These are phyloP conservation scores for Croton laevigatus DNA, from an alignment of 441 rosid genomes.

Conservation along the genomic window DNA sequence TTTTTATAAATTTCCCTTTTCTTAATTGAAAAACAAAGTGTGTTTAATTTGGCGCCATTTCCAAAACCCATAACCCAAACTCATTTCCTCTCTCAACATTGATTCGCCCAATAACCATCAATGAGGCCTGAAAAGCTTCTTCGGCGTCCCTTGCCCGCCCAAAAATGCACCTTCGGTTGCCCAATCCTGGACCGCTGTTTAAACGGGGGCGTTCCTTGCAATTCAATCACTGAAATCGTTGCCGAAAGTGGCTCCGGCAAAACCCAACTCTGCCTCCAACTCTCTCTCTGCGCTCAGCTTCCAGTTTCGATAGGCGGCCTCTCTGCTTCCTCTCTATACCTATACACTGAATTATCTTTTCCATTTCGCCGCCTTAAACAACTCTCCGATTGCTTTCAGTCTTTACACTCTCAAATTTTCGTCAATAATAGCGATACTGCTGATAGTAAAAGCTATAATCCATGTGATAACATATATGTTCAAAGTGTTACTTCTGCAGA, in stretches of 20 bases:
- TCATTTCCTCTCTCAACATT: background rate
- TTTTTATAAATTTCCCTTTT: no score
- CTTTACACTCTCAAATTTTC: conserved; percentile 26
- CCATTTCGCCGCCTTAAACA: conserved; percentile 77
- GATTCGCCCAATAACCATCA: background rate
- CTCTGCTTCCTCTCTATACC: conserved; percentile 68
- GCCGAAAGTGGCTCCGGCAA: conserved; percentile 90
- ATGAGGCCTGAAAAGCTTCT: conserved; percentile 30
- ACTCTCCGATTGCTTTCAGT: conserved; percentile 43
- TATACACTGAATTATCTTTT: conserved; percentile 82
- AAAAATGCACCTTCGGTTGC: conserved; percentile 66
- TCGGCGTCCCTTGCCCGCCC: conserved; percentile 24
- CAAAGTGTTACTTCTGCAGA: conserved; percentile 57
- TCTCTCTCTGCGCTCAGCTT: conserved; percentile 69
- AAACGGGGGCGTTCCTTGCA: conserved; percentile 70
- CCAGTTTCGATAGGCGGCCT: conserved; percentile 75
- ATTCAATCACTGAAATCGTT: conserved; percentile 67
- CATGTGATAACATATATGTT: conserved; percentile 54
- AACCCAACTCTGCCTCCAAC: conserved; percentile 88
- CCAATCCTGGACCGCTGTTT: conserved; percentile 56
- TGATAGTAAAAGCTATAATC: conserved; percentile 33
- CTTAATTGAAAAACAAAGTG: no score
- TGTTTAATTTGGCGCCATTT: background rate
- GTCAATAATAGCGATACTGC: background rate
- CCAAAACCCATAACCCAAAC: background rate